Conservation (phyloP, 2,329 filamentous ascomycete genomes). For the Aspergillus proliferans region DNA sequence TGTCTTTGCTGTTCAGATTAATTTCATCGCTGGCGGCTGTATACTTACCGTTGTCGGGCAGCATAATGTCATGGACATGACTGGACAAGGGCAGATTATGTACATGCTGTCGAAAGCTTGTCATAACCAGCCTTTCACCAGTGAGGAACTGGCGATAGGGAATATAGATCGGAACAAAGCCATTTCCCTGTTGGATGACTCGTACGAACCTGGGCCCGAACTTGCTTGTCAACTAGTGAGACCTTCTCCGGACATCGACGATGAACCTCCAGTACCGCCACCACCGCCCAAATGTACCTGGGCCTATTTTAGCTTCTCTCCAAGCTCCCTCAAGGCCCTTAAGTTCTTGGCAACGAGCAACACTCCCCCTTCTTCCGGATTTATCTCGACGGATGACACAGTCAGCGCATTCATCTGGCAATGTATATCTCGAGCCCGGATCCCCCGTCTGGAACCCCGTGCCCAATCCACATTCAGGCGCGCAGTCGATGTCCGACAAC, state of each 20-base stretch:
- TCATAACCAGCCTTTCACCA: slow-evolving; percentile 36
- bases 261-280: not conserved
- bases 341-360: slow-evolving; percentile 7
- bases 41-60: slow-evolving; percentile 45
- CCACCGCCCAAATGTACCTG: slow-evolving; percentile 3
- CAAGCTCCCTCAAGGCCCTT: slow-evolving; percentile 4
- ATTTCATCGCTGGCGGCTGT: slow-evolving; percentile 45
- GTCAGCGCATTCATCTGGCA: slow-evolving; percentile 49
- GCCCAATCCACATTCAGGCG: slow-evolving; percentile 36
- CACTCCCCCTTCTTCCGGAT: slow-evolving; percentile 19
- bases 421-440: slow-evolving; percentile 37
- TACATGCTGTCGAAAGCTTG: slow-evolving; percentile 45
- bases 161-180: slow-evolving; percentile 36
- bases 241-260: slow-evolving; percentile 1
- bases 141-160: slow-evolving; percentile 39
- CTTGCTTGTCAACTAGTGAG: slow-evolving; percentile 30
- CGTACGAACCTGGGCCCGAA: slow-evolving; percentile 31
- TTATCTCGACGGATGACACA: slow-evolving; percentile 50
- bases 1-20: slow-evolving; percentile 46
- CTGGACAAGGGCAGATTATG: slow-evolving; percentile 45
- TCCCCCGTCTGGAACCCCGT: slow-evolving; percentile 24
- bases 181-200: slow-evolving; percentile 36
- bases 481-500: slow-evolving; percentile 44
- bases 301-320: slow-evolving; percentile 10
- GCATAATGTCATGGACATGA: slow-evolving; percentile 49